Percentiles rank a stretch among this genome's conserved stretches.
Evolutionary conservation across 108 stramenopile genomes (phyloP).

Genomic region (Cyclotella atomus): DNA sequence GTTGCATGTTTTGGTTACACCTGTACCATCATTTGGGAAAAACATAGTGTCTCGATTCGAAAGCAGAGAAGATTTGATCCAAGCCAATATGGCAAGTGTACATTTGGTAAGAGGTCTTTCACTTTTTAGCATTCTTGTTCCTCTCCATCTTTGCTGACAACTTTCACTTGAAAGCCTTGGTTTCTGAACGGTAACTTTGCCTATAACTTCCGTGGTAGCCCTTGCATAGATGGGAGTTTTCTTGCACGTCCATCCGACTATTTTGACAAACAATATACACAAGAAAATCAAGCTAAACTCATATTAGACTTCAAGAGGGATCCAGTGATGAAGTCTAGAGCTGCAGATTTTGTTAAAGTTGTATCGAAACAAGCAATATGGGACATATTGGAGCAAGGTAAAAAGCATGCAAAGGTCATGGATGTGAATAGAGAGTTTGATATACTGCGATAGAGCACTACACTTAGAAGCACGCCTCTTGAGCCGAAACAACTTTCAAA

Average conservation of each 20-base stretch:
- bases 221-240: conserved; percentile 84
- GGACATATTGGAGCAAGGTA: conserved; percentile 73
- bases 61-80: conserved; percentile 74
- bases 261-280: conserved; percentile 23
- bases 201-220: conserved; percentile 55
- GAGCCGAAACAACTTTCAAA: no score
- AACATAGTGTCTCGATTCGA: conserved; percentile 63
- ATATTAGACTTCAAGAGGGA: conserved; percentile 76
- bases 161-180: conserved; percentile 60
- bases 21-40: conserved; percentile 70
- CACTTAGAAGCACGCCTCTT: no score
- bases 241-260: conserved; percentile 61
- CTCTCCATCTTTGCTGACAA: background rate
- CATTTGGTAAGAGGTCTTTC: conserved; percentile 72
- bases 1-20: conserved; percentile 69
- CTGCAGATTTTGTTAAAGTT: conserved; percentile 64
- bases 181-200: conserved; percentile 85
- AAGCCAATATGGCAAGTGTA: conserved; percentile 90
- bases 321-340: conserved; percentile 55
- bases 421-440: conserved; percentile 63
- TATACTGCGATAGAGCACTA: conserved; percentile 4
- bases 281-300: conserved; percentile 40
- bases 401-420: conserved; percentile 61
- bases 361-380: conserved; percentile 69
- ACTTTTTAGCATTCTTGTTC: background rate